These are phyloP conservation scores for Coniochaeta prunicola DNA, from an alignment of 2,329 filamentous ascomycete genomes.

Conservation along the genomic window DNA sequence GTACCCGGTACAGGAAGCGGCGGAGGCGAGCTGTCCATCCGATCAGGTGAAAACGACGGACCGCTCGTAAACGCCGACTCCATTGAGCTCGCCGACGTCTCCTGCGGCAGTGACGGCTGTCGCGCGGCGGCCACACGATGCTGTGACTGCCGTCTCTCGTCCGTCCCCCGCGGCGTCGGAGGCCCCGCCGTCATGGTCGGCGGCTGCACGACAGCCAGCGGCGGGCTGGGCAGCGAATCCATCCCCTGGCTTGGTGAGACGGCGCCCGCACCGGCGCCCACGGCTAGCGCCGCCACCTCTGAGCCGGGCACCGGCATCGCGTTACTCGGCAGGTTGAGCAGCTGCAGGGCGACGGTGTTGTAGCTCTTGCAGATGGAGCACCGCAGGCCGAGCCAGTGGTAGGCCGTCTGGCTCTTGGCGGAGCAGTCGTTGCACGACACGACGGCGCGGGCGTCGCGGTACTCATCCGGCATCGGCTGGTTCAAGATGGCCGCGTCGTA, in stretches of 20 bases:
- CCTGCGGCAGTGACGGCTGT: background rate
- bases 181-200: background rate
- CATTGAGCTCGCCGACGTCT: slow-evolving; percentile 2
- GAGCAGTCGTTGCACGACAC: slow-evolving; percentile 94
- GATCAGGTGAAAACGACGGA: slow-evolving; percentile 21
- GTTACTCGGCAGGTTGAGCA: slow-evolving; percentile 38
- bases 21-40: slow-evolving; percentile 32
- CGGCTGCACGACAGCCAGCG: background rate
- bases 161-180: background rate
- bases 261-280: background rate
- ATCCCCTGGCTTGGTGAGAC: background rate
- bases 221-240: background rate
- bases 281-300: slow-evolving; percentile 15
- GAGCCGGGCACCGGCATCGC: slow-evolving; percentile 3
- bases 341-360: slow-evolving; percentile 58
- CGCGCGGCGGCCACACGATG: background rate
- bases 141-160: background rate
- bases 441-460: slow-evolving; percentile 69
- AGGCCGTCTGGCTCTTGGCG: slow-evolving; percentile 75
- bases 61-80: slow-evolving; percentile 20
- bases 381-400: slow-evolving; percentile 92
- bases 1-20: slow-evolving; percentile 27
- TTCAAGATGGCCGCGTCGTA: slow-evolving; percentile 78
- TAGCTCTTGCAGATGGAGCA: slow-evolving; percentile 68
- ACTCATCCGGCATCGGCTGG: slow-evolving; percentile 89